These are phyloP conservation scores for Silene coronaria DNA, from an alignment of 179 eudicot genomes.

Conservation along the genomic window DNA sequence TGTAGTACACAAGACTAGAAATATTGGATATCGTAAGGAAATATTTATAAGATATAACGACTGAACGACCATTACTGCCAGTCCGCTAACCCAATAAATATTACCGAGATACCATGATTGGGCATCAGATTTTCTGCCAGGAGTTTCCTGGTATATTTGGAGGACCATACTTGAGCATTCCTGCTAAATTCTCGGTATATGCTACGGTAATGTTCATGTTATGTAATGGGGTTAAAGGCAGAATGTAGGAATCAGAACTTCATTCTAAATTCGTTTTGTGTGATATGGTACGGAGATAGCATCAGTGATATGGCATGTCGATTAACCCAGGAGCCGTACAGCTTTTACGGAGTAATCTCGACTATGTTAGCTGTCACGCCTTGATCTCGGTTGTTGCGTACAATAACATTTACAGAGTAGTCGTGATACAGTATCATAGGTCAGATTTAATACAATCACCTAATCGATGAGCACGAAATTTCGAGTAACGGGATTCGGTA, in stretches of 20 bases:
- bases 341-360: background rate
- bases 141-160: background rate
- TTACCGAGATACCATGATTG: background rate
- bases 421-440: background rate
- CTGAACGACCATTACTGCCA: too few relatives aligned
- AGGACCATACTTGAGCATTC: slow-evolving; percentile 3
- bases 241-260: background rate
- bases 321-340: background rate
- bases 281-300: background rate
- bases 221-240: background rate
- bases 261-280: background rate
- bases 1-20: too few relatives aligned
- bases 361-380: background rate
- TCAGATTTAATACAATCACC: background rate
- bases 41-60: too few relatives aligned
- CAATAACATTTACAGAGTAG: background rate
- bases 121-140: background rate
- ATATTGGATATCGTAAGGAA: too few relatives aligned
- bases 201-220: background rate
- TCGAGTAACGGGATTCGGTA: slow-evolving; percentile 3
- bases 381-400: background rate
- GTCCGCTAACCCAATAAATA: too few relatives aligned
- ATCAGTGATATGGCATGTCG: background rate
- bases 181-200: background rate
- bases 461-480: background rate